Percentiles rank a stretch among this genome's conserved stretches.
These are phyloP conservation scores for Crepidotus sp. DNA, from an alignment of 1,284 basidiomycete genomes.

Conservation along the genomic window DNA sequence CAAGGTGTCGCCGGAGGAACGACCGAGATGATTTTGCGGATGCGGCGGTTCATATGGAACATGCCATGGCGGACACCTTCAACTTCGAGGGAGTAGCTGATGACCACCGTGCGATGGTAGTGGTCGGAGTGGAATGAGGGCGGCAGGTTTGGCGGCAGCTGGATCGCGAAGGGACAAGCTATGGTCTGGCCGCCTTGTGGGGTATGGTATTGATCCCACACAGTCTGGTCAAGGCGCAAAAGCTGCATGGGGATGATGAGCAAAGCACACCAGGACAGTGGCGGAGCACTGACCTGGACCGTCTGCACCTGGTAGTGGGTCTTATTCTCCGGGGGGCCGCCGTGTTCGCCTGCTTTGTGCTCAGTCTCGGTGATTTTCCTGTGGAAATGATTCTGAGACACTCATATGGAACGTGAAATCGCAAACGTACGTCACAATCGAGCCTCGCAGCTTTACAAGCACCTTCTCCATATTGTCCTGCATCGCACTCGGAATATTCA, in stretches of 20 bases:
- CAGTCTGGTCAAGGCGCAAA: slow-evolving; percentile 4
- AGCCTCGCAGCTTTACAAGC: slow-evolving; percentile 11
- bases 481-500: slow-evolving; percentile 7
- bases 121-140: slow-evolving; percentile 10
- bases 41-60: slow-evolving; percentile 8
- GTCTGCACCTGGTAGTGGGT: not conserved
- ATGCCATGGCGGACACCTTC: slow-evolving; percentile 7
- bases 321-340: not conserved
- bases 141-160: slow-evolving; percentile 6
- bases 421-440: slow-evolving; percentile 11
- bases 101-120: not conserved
- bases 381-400: not conserved
- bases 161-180: slow-evolving; percentile 11
- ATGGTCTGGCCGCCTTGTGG: slow-evolving; percentile 1
- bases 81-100: slow-evolving; percentile 11
- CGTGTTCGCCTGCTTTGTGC: not conserved
- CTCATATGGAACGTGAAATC: not conserved
- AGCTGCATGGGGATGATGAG: not conserved
- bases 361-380: slow-evolving; percentile 1
- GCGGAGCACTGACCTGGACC: not conserved
- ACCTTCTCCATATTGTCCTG: slow-evolving; percentile 14
- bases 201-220: slow-evolving; percentile 9
- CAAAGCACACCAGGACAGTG: not conserved
- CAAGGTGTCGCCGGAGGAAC: slow-evolving; percentile 4
- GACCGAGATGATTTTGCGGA: slow-evolving; percentile 9